These are phyloP conservation scores for Marchantia polymorpha DNA, from an alignment of 225 moss, liverwort and hornwort genomes.

Conservation along the genomic window DNA sequence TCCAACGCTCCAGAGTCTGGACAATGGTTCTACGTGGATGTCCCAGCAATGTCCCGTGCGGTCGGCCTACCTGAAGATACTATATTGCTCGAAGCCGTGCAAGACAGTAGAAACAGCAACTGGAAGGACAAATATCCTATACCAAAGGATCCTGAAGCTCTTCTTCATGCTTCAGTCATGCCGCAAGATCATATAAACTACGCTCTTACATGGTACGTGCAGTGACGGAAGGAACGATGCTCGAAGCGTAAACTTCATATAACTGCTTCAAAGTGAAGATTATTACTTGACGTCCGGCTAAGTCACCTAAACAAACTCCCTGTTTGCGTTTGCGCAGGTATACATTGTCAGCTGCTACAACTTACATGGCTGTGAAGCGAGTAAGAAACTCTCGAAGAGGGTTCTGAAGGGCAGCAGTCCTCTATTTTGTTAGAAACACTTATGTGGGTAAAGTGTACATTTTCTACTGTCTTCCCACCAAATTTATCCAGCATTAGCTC, in stretches of 20 bases:
- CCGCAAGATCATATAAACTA: conserved; percentile 97
- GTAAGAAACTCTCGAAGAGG: conserved; percentile 57
- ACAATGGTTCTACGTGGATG: conserved; percentile 93
- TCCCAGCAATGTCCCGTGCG: conserved; percentile 72
- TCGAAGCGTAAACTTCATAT: not conserved
- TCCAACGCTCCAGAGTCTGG: conserved; percentile 74
- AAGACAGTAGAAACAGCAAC: conserved; percentile 39
- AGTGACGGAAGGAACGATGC: too few relatives aligned
- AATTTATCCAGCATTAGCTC: not conserved
- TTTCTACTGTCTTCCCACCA: too few relatives aligned
- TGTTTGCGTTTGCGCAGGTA: conserved; percentile 53
- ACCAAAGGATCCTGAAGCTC: conserved; percentile 76
- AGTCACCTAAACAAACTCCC: not conserved
- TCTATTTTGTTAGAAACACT: not conserved
- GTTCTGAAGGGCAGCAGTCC: conserved; percentile 7
- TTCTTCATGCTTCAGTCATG: conserved; percentile 82
- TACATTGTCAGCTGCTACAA: conserved; percentile 85
- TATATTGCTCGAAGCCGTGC: conserved; percentile 72
- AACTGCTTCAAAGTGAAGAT: not conserved
- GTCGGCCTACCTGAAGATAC: conserved; percentile 58
- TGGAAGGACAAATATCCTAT: conserved; percentile 55
- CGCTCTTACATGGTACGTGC: conserved; percentile 85
- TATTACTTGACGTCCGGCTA: too few relatives aligned
- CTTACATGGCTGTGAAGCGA: conserved; percentile 86
- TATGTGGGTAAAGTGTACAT: not conserved